Base-by-base conservation (phyloP, 331 rosid species). In the Spiraea crenata region DNA sequence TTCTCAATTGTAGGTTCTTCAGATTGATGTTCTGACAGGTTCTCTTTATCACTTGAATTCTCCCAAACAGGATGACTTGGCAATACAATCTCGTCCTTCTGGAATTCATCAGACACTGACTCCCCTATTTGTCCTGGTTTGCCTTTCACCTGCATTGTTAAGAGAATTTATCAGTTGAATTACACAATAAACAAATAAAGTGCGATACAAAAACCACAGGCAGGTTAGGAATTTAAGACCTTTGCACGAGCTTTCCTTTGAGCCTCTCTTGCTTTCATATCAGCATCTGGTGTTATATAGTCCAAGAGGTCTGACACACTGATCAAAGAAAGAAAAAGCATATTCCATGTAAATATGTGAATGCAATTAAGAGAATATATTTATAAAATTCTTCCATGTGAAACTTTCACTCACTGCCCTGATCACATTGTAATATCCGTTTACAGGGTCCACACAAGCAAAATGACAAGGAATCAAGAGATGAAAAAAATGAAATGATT, bases 301-400 rank as follows among this genome's bases (percentile, higher is more conserved):
- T 93, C 99, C 90, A 93, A 82, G 73, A 93, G 99, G 80, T 93
- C 99, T 51, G 99, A 93, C 71, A 93, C 99, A 75, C 99, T 93
- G 83, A 78, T 75, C 73, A 71, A 80, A 65, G 60, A 55, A 42
- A 71, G 20, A 69, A 12, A 20, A 46, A 65, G 34, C 39, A 54
- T 2, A 34, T 35, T 19, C 5, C 9, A 34, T 57, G 55, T 1
- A 9, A 31, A 38, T 14, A 54, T 37, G 31, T 62, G 47, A 34
- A 47, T 34, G 44, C 10, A 7, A 66, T 47, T 34, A 25, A 39
- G n/a, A 37, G 34, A 25, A 25, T 34, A 71, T 13, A 71, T 13
- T 44, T 31, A 12, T 10, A 14, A 45, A 37, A 48, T 5, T 12
- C 31, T 39, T 45, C 68, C 46, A 47, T 4, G 60, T 10, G 20